Percentiles rank a stretch among this genome's conserved stretches.
phyloP scores from a whole-genome alignment of 495 filamentous ascomycete genomes.

The Penicillium samsonianum region DNA sequence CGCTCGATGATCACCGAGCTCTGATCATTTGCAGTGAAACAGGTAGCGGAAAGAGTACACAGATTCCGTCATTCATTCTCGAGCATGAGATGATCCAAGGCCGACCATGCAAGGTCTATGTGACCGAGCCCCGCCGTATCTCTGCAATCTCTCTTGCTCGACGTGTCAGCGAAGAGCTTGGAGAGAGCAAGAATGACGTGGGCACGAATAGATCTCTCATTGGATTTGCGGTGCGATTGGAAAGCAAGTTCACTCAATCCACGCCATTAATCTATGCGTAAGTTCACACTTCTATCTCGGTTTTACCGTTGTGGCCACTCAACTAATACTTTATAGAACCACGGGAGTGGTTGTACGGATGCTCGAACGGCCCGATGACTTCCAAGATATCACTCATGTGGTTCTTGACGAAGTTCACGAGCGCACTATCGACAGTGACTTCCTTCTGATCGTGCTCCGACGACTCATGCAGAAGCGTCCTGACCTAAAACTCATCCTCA shows the following conservation, averaged over 20 bases:
- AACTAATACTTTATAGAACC: conserved; percentile 33
- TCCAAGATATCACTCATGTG: conserved; percentile 86
- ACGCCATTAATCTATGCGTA: conserved; percentile 85
- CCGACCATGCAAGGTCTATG: conserved; percentile 85
- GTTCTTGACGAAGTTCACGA: conserved; percentile 96
- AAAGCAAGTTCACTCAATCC: conserved; percentile 76
- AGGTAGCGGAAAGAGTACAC: conserved; percentile 95
- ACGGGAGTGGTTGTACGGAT: conserved; percentile 95
- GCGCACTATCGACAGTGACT: conserved; percentile 92
- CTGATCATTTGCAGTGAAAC: conserved; percentile 95
- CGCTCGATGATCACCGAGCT: conserved; percentile 74
- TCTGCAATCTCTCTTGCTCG: conserved; percentile 91
- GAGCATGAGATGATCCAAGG: conserved; percentile 83
- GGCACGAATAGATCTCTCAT: conserved; percentile 82
- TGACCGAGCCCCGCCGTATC: conserved; percentile 93
- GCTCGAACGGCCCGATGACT: conserved; percentile 82
- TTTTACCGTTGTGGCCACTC: neutral
- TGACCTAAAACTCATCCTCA: conserved; percentile 81
- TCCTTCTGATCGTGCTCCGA: conserved; percentile 85
- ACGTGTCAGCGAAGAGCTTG: conserved; percentile 91
- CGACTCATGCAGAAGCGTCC: conserved; percentile 71
- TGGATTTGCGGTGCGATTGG: conserved; percentile 90
- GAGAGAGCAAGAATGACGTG: conserved; percentile 76
- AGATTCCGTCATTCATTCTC: conserved; percentile 88
- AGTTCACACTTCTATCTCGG: conserved; percentile 16